These are phyloP conservation scores for Daldinia grandis DNA, from an alignment of 495 filamentous ascomycete species.

Conservation along the genomic window DNA sequence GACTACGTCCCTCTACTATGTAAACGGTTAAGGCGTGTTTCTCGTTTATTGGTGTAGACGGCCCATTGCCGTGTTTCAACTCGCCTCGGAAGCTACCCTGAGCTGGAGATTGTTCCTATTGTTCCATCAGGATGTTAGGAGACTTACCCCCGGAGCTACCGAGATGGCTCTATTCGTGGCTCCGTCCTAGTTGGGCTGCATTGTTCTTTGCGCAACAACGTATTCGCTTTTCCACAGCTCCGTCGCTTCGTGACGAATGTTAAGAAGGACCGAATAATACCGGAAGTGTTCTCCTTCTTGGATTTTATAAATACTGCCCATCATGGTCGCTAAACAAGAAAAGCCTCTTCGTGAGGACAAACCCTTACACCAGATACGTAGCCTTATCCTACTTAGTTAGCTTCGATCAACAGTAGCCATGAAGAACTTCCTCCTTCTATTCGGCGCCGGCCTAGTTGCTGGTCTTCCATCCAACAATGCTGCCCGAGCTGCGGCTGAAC, in stretches of 20 bases:
- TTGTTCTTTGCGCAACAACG: background rate
- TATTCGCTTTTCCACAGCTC: background rate
- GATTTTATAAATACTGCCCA: slow-evolving; percentile 21
- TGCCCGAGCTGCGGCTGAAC: slow-evolving; percentile 14
- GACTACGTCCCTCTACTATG: background rate
- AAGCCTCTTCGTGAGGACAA: slow-evolving; percentile 2
- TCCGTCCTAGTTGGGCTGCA: background rate
- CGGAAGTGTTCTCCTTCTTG: slow-evolving; percentile 3
- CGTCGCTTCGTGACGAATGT: background rate
- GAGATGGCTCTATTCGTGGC: background rate
- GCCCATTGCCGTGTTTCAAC: slow-evolving; percentile 22
- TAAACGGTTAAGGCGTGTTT: slow-evolving; percentile 25
- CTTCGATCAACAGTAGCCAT: slow-evolving; percentile 10
- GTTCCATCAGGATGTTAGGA: background rate
- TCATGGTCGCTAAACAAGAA: slow-evolving; percentile 1
- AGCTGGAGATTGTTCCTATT: slow-evolving; percentile 7
- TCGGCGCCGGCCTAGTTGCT: slow-evolving; percentile 36
- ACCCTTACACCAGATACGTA: background rate
- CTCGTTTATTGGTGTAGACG: slow-evolving; percentile 21
- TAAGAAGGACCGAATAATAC: slow-evolving; percentile 29
- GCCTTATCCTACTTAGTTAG: background rate
- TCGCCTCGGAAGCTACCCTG: slow-evolving; percentile 8
- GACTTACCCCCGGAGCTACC: background rate
- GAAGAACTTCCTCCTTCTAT: slow-evolving; percentile 40
- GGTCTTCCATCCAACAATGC: slow-evolving; percentile 29